Base-by-base conservation (phyloP, 2,329 filamentous ascomycete genomes). In the Raffaelea deltoideospora region DNA sequence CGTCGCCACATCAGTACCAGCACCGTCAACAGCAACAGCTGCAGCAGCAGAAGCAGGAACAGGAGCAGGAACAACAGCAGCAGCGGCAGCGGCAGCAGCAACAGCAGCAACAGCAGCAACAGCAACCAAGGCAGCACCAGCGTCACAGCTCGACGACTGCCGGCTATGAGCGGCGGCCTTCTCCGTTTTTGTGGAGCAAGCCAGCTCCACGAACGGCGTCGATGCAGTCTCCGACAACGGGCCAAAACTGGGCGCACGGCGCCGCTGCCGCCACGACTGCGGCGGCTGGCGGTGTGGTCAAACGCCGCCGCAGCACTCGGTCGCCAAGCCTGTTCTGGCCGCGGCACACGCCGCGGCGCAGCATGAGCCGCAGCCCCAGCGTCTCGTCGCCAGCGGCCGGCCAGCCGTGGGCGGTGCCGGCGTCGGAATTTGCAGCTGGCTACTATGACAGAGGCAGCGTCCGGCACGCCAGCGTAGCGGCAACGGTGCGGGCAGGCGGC, bases 301-400 rank as follows among this genome's bases (percentile, higher is more conserved):
- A 54, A 34, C 49, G 50, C 8, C 49, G 49, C 10, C 50, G 69
- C 34, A 67, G 68, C 37, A 42, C 71, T 1, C 64, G 66, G 10
- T 79, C 76, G 2, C 75, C 75, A 0, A 71, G 64, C 18, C 21
- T 38, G 21, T 50, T 64, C 18, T 51, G 55, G 10, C 58, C 60
- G 1, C 60, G 63, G 10, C 64, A 67, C 42, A 75, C 72, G 0
- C 72, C 72, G 1, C 62, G 69, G 20, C 69, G 64, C 60, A 75
- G 66, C 44, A 46, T 50, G 44, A 51, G 47, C 35, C 53, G 53
- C 23, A 55, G 52, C 17, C 53, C 54, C 5, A 54, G 53, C 21
- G 43, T 53, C 1, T 44, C 45, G 15, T n/a, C 22, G 3, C 23
- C 31, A 3, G 23, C 19, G 13, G 19, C 20, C n/a, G n/a, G n/a